phyloP scores from a whole-genome alignment of 2,329 filamentous ascomycete species.

The Beauveria sp. region DNA sequence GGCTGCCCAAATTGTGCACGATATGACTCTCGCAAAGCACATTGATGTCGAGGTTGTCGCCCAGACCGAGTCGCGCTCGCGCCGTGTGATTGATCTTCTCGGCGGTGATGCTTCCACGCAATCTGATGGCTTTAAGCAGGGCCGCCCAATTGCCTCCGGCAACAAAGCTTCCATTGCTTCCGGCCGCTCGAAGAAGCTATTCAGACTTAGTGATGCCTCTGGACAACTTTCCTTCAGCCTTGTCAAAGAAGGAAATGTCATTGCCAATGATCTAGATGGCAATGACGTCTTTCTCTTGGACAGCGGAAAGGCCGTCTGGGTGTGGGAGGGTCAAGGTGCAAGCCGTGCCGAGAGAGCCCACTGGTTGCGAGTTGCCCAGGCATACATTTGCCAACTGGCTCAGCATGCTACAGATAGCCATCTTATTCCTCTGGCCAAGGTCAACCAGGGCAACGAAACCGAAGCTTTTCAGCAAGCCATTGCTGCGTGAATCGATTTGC shows the following conservation, averaged over 20 bases:
- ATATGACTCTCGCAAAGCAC: slow-evolving; percentile 56
- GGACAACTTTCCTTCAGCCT: slow-evolving; percentile 50
- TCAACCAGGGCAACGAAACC: slow-evolving; percentile 49
- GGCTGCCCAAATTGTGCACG: slow-evolving; percentile 59
- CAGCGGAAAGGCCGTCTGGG: slow-evolving; percentile 53
- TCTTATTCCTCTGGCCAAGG: slow-evolving; percentile 48
- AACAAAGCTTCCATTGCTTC: slow-evolving; percentile 14
- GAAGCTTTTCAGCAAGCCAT: slow-evolving; percentile 43
- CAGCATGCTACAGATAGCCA: slow-evolving; percentile 26
- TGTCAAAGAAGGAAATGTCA: slow-evolving; percentile 47
- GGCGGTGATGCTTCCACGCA: slow-evolving; percentile 38
- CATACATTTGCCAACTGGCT: slow-evolving; percentile 39
- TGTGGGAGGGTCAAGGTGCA: slow-evolving; percentile 56
- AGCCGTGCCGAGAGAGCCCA: slow-evolving; percentile 50
- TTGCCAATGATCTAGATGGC: slow-evolving; percentile 43
- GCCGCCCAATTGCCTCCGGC: slow-evolving; percentile 32
- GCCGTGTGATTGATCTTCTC: slow-evolving; percentile 48
- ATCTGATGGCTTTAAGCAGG: slow-evolving; percentile 31
- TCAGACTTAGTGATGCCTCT: slow-evolving; percentile 55
- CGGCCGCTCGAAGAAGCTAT: slow-evolving; percentile 37
- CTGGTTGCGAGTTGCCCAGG: slow-evolving; percentile 54
- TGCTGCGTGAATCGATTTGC: slow-evolving; percentile 17
- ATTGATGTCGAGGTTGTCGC: slow-evolving; percentile 58
- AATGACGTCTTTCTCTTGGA: slow-evolving; percentile 57
- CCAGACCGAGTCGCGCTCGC: slow-evolving; percentile 49